Percentiles rank a stretch among this genome's conserved stretches.
phyloP scores from a whole-genome alignment of 2,329 filamentous ascomycete species.

The Bipolaris sorokiniana region DNA sequence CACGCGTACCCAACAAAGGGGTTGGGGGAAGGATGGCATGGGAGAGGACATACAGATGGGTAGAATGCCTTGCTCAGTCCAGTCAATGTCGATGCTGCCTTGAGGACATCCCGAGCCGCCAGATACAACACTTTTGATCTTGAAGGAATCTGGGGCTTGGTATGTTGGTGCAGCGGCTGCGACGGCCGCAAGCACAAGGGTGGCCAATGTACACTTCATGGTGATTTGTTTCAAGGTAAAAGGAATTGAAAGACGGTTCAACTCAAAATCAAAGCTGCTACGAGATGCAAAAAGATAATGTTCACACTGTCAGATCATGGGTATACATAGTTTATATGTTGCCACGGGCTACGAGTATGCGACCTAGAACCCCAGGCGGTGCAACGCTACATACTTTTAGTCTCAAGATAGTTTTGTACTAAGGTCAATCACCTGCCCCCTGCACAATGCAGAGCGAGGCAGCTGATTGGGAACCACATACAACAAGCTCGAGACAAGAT shows the following conservation, averaged over 20 bases:
- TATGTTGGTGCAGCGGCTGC: conserved; percentile 28
- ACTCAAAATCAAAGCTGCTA: too few relatives aligned
- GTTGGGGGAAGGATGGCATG: too few relatives aligned
- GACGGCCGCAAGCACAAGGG: conserved; percentile 33
- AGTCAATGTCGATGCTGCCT: conserved; percentile 44
- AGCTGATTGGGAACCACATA: conserved; percentile 20
- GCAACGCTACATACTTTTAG: conserved; percentile 20
- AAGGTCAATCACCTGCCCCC: conserved; percentile 28
- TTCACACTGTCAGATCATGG: conserved; percentile 23
- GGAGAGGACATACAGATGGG: conserved; percentile 36
- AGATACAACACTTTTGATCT: conserved; percentile 38
- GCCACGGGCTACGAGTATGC: conserved; percentile 30
- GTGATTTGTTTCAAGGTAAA: conserved; percentile 5
- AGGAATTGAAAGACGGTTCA: not conserved
- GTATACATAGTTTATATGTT: conserved; percentile 34
- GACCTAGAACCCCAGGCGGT: conserved; percentile 23
- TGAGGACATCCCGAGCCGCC: conserved; percentile 47
- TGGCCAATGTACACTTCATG: conserved; percentile 36
- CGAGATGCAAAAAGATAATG: not conserved
- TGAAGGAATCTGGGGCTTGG: conserved; percentile 37
- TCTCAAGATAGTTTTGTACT: conserved; percentile 9
- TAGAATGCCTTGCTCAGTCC: conserved; percentile 37
- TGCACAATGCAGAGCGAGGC: conserved; percentile 19
- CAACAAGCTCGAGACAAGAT: conserved; percentile 21
- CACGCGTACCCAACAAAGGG: too few relatives aligned